Conservation (phyloP, 495 filamentous ascomycete genomes). For the Xylaria bambusicola region DNA sequence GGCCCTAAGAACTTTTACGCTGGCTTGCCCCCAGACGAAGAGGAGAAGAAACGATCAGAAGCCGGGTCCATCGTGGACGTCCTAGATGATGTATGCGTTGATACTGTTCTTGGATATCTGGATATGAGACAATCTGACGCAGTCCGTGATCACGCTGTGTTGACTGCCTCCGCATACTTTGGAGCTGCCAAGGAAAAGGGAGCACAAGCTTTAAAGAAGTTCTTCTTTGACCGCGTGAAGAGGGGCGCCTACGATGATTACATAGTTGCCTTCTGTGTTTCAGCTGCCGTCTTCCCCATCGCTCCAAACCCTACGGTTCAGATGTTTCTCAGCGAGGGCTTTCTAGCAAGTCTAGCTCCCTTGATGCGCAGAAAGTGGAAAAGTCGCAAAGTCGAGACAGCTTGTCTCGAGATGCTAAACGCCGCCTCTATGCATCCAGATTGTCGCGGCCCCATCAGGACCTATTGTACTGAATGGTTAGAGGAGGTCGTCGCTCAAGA, state of each 20-base stretch:
- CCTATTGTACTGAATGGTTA: slow-evolving; percentile 80
- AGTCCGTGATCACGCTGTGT: slow-evolving; percentile 70
- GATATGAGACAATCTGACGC: slow-evolving; percentile 71
- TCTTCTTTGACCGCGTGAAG: slow-evolving; percentile 57
- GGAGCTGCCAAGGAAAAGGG: slow-evolving; percentile 71
- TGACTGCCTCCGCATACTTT: slow-evolving; percentile 78
- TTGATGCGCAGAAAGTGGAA: slow-evolving; percentile 73
- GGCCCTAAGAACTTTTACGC: no score
- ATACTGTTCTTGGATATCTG: slow-evolving; percentile 74
- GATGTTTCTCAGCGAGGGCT: slow-evolving; percentile 83
- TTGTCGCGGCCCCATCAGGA: slow-evolving; percentile 77
- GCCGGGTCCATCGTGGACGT: slow-evolving; percentile 58
- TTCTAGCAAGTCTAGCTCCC: slow-evolving; percentile 67
- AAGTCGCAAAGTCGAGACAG: slow-evolving; percentile 75
- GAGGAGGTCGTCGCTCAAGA: slow-evolving; percentile 72
- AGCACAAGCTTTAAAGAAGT: slow-evolving; percentile 61
- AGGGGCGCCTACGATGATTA: slow-evolving; percentile 59
- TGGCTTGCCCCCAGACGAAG: background rate
- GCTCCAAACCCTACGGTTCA: slow-evolving; percentile 66
- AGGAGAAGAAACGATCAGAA: slow-evolving; percentile 13
- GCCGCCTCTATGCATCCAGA: slow-evolving; percentile 80
- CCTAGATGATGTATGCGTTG: slow-evolving; percentile 75
- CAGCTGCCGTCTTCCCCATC: slow-evolving; percentile 82
- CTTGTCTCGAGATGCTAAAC: slow-evolving; percentile 83
- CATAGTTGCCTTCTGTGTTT: slow-evolving; percentile 82